Evolutionary conservation across 257 asterid genomes (phyloP).

Genomic region (Mentha longifolia): DNA sequence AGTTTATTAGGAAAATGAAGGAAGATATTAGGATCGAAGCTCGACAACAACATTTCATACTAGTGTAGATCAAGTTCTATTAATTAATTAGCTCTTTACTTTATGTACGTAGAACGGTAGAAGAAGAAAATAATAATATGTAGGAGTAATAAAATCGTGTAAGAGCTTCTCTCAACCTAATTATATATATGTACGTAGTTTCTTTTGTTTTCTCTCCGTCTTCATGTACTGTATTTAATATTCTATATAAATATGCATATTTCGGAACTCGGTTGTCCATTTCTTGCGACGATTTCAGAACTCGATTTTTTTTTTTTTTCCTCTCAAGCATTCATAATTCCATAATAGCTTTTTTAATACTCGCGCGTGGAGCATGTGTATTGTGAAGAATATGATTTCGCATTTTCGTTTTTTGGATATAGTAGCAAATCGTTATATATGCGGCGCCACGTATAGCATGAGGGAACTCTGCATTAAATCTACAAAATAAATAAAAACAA

Average conservation of each 20-base stretch:
- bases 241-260: background rate
- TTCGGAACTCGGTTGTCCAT: background rate
- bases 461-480: too few species aligned
- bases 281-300: background rate
- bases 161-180: background rate
- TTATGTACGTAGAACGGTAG: too few species aligned
- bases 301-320: background rate
- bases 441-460: too few species aligned
- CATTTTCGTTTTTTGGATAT: too few species aligned
- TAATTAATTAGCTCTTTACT: background rate
- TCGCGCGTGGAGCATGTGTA: too few species aligned
- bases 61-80: slow-evolving; percentile 24
- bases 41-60: slow-evolving; percentile 24
- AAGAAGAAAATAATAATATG: background rate
- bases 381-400: too few species aligned
- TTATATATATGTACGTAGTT: background rate
- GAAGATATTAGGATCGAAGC: slow-evolving; percentile 51
- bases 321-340: too few species aligned
- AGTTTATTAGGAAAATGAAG: slow-evolving; percentile 52
- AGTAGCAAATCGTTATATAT: too few species aligned
- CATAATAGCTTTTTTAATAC: too few species aligned
- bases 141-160: background rate
- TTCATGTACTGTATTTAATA: too few species aligned
- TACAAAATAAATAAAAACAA: too few species aligned
- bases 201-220: background rate